These are phyloP conservation scores for Rhynchospora pubera DNA, from an alignment of 176 grass and related monocot species.

Conservation along the genomic window DNA sequence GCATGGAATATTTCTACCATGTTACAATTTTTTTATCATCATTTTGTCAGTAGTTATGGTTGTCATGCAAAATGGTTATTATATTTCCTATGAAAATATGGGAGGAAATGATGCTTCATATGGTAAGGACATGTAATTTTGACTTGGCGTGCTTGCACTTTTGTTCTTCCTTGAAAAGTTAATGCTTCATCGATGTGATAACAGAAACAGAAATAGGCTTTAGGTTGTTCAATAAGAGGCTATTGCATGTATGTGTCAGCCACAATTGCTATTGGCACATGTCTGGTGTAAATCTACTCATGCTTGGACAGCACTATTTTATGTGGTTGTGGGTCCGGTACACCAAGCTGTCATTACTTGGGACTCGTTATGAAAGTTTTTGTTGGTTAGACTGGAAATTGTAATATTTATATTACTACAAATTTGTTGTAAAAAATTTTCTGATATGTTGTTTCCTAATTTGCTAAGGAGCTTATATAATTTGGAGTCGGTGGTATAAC, in stretches of 20 bases:
- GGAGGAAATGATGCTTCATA: neutral
- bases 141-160: neutral
- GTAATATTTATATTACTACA: neutral
- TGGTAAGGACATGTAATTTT: neutral
- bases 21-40: too few species aligned
- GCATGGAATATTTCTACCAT: too few species aligned
- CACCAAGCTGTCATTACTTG: neutral
- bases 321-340: neutral
- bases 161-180: neutral
- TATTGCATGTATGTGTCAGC: neutral
- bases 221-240: too few species aligned
- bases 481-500: neutral
- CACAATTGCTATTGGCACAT: neutral
- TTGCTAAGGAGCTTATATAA: neutral
- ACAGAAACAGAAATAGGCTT: too few species aligned
- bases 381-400: neutral
- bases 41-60: neutral
- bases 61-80: neutral
- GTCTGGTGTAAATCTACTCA: neutral
- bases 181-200: too few species aligned
- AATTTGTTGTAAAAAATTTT: neutral
- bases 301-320: neutral
- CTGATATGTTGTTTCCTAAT: neutral
- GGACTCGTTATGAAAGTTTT: neutral
- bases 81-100: neutral